phyloP scores from a whole-genome alignment of 441 rosid species.

The Adansonia madagascariensis region DNA sequence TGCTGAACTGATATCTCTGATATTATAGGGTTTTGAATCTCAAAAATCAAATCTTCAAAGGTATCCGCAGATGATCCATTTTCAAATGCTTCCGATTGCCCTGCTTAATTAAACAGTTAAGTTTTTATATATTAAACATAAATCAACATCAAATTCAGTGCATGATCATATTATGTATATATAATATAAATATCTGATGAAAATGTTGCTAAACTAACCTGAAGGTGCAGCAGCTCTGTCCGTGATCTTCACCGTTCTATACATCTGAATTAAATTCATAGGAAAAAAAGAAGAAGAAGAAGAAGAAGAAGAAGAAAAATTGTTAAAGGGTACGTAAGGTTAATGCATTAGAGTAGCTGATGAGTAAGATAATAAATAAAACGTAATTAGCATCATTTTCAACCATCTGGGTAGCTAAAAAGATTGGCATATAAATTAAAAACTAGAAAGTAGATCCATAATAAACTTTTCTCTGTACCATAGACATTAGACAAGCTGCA shows the following conservation, averaged over 20 bases:
- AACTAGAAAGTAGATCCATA: conserved; percentile 42
- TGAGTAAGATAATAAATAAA: background rate
- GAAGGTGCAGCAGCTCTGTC: conserved; percentile 83
- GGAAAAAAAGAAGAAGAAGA: background rate
- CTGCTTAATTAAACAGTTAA: conserved; percentile 30
- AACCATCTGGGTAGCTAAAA: background rate
- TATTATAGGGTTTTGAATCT: conserved; percentile 59
- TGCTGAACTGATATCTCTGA: conserved; percentile 54
- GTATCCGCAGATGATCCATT: conserved; percentile 78
- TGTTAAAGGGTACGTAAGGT: background rate
- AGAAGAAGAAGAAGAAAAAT: too few relatives aligned
- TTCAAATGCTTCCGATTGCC: conserved; percentile 61
- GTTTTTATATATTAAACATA: background rate
- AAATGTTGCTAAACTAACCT: conserved; percentile 44
- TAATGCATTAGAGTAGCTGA: background rate
- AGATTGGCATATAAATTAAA: conserved; percentile 27
- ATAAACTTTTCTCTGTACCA: conserved; percentile 35
- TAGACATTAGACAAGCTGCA: conserved; percentile 30
- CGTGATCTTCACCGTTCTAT: conserved; percentile 91
- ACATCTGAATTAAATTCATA: conserved; percentile 54
- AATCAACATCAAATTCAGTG: background rate
- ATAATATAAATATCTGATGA: conserved; percentile 40
- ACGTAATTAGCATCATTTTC: background rate
- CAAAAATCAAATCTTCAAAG: conserved; percentile 76
- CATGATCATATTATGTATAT: background rate